A percentile compares a stretch with the other conserved stretches of the same genome.
phyloP scores from a whole-genome alignment of 2,329 filamentous ascomycete genomes.

The Fusarium pseudoanthophilum region DNA sequence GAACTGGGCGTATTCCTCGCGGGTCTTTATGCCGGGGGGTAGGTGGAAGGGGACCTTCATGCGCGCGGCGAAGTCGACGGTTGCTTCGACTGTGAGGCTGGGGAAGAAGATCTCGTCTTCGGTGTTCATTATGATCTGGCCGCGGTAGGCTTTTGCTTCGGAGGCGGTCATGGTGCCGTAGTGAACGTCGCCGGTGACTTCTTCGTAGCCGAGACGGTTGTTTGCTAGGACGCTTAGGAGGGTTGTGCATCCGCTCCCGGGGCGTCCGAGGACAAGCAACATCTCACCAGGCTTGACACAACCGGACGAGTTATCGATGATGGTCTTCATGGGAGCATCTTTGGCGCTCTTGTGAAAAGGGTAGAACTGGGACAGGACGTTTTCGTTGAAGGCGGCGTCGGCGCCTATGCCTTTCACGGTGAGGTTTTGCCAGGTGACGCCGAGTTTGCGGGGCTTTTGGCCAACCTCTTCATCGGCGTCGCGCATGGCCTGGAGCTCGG shows the following conservation, averaged over 20 bases:
- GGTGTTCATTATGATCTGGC: constrained; percentile 75
- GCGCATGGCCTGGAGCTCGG: background rate
- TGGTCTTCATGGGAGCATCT: constrained; percentile 69
- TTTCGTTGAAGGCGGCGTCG: constrained; percentile 72
- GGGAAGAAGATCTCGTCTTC: constrained; percentile 75
- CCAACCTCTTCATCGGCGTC: background rate
- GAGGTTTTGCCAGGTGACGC: constrained; percentile 72
- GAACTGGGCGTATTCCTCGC: constrained; percentile 58
- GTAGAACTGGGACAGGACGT: constrained; percentile 66
- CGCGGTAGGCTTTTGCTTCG: constrained; percentile 61
- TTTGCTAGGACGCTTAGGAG: constrained; percentile 76
- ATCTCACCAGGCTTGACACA: constrained; percentile 79
- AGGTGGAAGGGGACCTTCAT: constrained; percentile 65
- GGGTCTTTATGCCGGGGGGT: constrained; percentile 54
- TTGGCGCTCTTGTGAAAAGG: constrained; percentile 62
- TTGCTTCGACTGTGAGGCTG: constrained; percentile 75
- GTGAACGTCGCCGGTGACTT: constrained; percentile 67
- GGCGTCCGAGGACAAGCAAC: constrained; percentile 74
- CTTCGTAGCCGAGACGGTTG: constrained; percentile 66
- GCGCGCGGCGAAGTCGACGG: constrained; percentile 74
- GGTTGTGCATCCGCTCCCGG: constrained; percentile 76
- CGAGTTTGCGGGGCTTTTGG: constrained; percentile 57
- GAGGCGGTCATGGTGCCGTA: constrained; percentile 63
- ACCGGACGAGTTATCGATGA: constrained; percentile 72
- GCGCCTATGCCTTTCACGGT: constrained; percentile 70